Percentiles rank a stretch among this genome's conserved stretches.
Evolutionary conservation across 139 green algal genomes (phyloP).

Genomic region (Chlamydomonas urium): DNA sequence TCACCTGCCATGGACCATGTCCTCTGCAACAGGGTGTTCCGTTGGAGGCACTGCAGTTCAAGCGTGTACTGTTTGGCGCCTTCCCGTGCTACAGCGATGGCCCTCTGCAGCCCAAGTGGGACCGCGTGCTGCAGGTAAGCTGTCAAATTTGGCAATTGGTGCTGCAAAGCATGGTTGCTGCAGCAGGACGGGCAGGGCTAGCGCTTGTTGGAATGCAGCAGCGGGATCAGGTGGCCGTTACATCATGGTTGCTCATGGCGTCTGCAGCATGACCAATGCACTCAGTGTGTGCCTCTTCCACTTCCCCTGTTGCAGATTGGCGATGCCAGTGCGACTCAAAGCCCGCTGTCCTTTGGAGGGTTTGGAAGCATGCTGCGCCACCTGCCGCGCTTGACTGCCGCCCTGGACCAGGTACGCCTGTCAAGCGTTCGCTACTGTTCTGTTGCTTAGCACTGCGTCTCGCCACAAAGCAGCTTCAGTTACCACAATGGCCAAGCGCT

Average conservation of each 20-base stretch:
- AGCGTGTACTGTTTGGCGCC: constrained; percentile 64
- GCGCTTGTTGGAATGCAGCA: too few species aligned
- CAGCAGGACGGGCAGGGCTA: too few species aligned
- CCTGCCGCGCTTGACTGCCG: constrained; percentile 49
- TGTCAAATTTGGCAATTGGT: too few species aligned
- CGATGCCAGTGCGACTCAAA: constrained; percentile 47
- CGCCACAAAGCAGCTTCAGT: too few species aligned
- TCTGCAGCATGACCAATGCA: not conserved
- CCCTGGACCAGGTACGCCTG: constrained; percentile 42
- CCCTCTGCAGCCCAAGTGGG: constrained; percentile 54
- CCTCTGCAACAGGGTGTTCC: constrained; percentile 50
- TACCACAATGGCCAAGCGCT: too few species aligned
- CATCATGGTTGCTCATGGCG: too few species aligned
- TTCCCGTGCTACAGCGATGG: constrained; percentile 60
- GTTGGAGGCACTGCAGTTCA: constrained; percentile 50
- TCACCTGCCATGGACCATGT: too few species aligned
- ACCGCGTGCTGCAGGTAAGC: constrained; percentile 61
- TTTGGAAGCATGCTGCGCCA: constrained; percentile 66
- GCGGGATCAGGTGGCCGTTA: too few species aligned
- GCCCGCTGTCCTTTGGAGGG: constrained; percentile 65
- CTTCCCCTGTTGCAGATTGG: constrained; percentile 41
- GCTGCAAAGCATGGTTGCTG: too few species aligned
- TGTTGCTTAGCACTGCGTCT: not conserved
- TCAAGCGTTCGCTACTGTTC: not conserved
- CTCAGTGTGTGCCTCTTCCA: not conserved